Evolutionary conservation across 805 yeast species (phyloP), one percentile per base, ranked within the genome.

Genomic region (Spathaspora sp.): DNA sequence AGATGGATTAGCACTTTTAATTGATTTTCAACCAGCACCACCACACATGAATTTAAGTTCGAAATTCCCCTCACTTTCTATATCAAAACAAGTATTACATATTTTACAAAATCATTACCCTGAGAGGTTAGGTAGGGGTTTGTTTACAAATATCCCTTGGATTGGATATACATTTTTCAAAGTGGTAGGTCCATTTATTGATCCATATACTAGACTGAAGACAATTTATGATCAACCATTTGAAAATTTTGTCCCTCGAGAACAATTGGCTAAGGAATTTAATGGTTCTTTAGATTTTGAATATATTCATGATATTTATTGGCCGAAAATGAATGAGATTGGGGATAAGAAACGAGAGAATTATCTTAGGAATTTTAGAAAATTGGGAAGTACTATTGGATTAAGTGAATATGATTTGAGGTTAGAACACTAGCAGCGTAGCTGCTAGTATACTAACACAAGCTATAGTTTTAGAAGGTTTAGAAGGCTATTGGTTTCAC

Each of bases 31-130:
- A 55, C 74, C 78, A 14, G 74, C 75, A 1, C 75, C 74, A 6
- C 65, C 64, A 3, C 66, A 62, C 39, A 58, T 70, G 64, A 72
- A 67, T 16, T 62, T 70, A 20, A 68, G 72, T 6, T 57, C 77
- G 10, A 78, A 65, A 62, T 76, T 68, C 56, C 85, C 82, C 2
- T 81, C 83, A 2, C 60, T 76, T 26, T 69, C 79, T 32, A 75
- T 76, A 49, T 77, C 81, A 19, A 76, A 75, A 54, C 81, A 79
- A 50, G 73, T 78, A 57, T 62, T 71, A 64, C 76, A 78, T 58
- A 78, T 80, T 42, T 66, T 81, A 56, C 85, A 81, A 57, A 72
- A 78, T 49, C 84, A 81, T 56, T 81, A 79, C 60, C 86, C 86
- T 1, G 86, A 81, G 56, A 68, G 85, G 53, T 65, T 81, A 49